Evolutionary conservation across 2,329 filamentous ascomycete genomes (phyloP).

Genomic region (Cercospora sp.): DNA sequence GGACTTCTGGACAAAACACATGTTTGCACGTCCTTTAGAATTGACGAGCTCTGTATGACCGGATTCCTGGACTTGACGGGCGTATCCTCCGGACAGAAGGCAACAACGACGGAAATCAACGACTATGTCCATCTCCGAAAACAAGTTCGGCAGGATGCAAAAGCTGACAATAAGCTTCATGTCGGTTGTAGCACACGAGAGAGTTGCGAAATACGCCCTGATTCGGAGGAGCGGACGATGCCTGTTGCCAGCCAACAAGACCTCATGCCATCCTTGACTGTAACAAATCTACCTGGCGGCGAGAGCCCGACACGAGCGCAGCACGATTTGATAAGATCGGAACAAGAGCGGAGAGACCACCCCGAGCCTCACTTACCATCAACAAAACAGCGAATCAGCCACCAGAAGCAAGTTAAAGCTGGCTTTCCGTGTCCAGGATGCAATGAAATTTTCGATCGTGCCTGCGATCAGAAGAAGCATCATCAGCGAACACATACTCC

Average conservation of each 20-base stretch:
- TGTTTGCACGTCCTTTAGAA: background rate
- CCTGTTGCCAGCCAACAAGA: too few relatives aligned
- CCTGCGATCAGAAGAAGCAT: constrained; percentile 20
- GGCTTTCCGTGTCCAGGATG: constrained; percentile 17
- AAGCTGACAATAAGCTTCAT: background rate
- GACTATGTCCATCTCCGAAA: background rate
- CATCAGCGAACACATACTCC: constrained; percentile 8
- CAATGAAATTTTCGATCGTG: constrained; percentile 9
- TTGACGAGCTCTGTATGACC: background rate
- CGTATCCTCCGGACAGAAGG: background rate
- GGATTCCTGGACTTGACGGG: background rate
- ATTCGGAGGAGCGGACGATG: too few relatives aligned
- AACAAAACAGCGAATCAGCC: too few relatives aligned
- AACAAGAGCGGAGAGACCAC: too few relatives aligned
- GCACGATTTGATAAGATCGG: too few relatives aligned
- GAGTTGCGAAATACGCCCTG: background rate
- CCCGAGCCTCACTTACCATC: too few relatives aligned
- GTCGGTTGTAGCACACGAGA: background rate
- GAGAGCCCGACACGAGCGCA: too few relatives aligned
- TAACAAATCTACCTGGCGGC: too few relatives aligned
- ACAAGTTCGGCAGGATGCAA: background rate
- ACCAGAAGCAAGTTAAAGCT: background rate
- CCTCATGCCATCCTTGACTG: too few relatives aligned
- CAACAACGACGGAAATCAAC: background rate
- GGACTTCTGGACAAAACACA: background rate